A percentile compares a stretch with the other conserved stretches of the same genome.
Conservation (phyloP, 495 filamentous ascomycete genomes). For the Hyaloscypha bicolor region DNA sequence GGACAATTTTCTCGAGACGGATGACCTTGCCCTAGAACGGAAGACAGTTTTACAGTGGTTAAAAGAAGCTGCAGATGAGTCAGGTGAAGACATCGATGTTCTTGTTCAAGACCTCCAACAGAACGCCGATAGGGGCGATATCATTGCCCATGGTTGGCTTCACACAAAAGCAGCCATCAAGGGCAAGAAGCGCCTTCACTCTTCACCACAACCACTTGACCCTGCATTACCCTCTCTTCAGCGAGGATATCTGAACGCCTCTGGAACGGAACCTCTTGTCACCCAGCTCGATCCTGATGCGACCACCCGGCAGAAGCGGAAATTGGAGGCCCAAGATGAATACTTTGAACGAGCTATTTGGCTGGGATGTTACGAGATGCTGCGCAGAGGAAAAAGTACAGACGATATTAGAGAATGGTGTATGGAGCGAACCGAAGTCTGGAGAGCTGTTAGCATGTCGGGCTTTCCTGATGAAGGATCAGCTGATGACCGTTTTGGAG, state of each 20-base stretch:
- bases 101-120: conserved; percentile 74
- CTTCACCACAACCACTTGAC: conserved; percentile 64
- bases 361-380: conserved; percentile 86
- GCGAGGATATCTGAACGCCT: conserved; percentile 56
- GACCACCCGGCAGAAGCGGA: conserved; percentile 70
- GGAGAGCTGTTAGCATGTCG: conserved; percentile 76
- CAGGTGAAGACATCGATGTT: conserved; percentile 69
- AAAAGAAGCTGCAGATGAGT: conserved; percentile 56
- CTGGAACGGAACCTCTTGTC: conserved; percentile 65
- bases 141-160: conserved; percentile 86
- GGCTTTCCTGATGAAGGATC: conserved; percentile 51
- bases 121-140: conserved; percentile 61
- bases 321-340: conserved; percentile 76
- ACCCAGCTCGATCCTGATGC: conserved; percentile 97
- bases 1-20: conserved; percentile 64
- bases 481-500: conserved; percentile 35
- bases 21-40: conserved; percentile 66
- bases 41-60: conserved; percentile 82
- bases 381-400: conserved; percentile 74
- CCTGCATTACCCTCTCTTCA: conserved; percentile 57
- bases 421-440: conserved; percentile 73
- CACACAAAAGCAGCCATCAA: conserved; percentile 91
- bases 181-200: conserved; percentile 75
- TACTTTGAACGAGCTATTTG: conserved; percentile 86
- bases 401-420: conserved; percentile 80